Evolutionary conservation across 1,284 basidiomycete genomes (phyloP), one percentile per base, ranked within the genome.

Genomic region (Ceratobasidium sp.): DNA sequence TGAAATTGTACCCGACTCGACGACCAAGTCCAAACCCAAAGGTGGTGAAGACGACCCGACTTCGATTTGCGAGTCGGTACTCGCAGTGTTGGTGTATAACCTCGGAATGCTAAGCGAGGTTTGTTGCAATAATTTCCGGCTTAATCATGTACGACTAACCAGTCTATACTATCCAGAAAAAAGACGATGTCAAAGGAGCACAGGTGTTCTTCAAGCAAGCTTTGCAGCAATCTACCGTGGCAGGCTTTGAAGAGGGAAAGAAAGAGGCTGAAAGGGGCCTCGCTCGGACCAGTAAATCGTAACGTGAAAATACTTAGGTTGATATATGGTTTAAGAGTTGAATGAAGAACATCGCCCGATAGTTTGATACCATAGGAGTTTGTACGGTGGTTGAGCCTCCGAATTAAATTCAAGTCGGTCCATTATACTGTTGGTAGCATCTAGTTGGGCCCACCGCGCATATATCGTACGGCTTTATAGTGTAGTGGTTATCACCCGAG

Each of bases 101-200:
- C 76, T 76, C 24, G 76, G 76, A 19, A 76, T 76, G 74, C 57
- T 76, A 9, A 76, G 63, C 27, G 73, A 76, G 67, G 76, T 76
- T 29, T 27, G 67, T 45, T 4, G n/a, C 17, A 1, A 19, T 50
- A 22, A 19, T 4, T 27, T 9, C 29, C 50, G 36, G 1, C 14
- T 22, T 14, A 9, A 22, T 15, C 8, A 1, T 24, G 17, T 27
- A 15, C n/a, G 2, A 45, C 29, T 53, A 9, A 57, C 5, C 11
- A n/a, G 27, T 4, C 1, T 22, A 33, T 27, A 27, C 8, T 41
- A 41, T n/a, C 7, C 22, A 74, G 60, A 65, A 74, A 54, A 74
- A 64, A 33, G 53, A 56, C 19, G 72, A 64, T 27, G 48, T 64
- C 24, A 59, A 47, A 29, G 72, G 60, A 48, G 72, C 72, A 33